Evolutionary conservation across 805 yeast genomes (phyloP).

Genomic region (Lipomyces japonicus): DNA sequence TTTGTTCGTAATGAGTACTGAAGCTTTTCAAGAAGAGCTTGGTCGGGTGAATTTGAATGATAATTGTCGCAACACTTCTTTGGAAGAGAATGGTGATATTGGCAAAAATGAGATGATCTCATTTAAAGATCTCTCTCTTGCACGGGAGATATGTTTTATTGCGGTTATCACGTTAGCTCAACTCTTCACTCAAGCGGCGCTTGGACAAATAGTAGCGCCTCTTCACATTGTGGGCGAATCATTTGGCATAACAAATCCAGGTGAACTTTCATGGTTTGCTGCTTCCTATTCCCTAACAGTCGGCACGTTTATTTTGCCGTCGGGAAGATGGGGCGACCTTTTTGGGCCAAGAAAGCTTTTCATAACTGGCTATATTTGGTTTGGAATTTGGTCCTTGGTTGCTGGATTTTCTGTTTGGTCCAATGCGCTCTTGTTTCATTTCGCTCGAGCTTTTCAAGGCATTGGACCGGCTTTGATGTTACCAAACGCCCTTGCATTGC

Average conservation of each 20-base stretch:
- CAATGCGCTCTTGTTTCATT: constrained; percentile 38
- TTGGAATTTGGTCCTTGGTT: constrained; percentile 54
- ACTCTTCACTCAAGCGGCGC: constrained; percentile 41
- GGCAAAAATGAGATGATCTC: no score
- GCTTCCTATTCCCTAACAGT: constrained; percentile 68
- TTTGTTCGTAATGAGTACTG: no score
- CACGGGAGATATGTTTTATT: constrained; percentile 33
- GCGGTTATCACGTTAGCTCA: constrained; percentile 36
- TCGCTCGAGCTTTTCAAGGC: constrained; percentile 61
- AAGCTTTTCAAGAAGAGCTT: no score
- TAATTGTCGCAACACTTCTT: no score
- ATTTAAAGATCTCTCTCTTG: neutral
- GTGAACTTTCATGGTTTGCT: constrained; percentile 56
- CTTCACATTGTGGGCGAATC: constrained; percentile 35
- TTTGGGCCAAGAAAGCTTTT: constrained; percentile 59
- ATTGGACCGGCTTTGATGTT: constrained; percentile 57
- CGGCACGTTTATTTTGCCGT: constrained; percentile 65
- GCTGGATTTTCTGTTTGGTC: constrained; percentile 57
- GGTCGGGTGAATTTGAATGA: no score
- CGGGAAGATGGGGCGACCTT: constrained; percentile 70
- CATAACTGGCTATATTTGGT: constrained; percentile 54
- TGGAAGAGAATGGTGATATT: no score
- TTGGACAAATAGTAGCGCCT: constrained; percentile 37
- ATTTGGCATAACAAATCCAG: constrained; percentile 36
- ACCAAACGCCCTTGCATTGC: constrained; percentile 59